Conservation (phyloP, 2,329 filamentous ascomycete species). For the Clonostachys solani region DNA sequence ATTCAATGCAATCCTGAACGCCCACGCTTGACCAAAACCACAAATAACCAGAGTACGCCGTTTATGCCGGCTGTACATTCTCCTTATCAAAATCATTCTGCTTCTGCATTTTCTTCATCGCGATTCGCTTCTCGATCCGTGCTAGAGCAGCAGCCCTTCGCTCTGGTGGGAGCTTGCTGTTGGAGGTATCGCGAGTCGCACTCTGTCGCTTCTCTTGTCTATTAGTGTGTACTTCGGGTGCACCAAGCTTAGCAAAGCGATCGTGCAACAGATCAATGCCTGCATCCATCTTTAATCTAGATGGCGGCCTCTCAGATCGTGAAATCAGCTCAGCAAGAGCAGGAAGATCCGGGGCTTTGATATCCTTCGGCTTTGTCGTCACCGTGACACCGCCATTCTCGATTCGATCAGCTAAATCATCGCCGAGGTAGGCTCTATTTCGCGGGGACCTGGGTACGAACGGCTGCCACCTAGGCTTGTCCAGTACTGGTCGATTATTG, state of each 20-base stretch:
- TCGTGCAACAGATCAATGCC: slow-evolving; percentile 40
- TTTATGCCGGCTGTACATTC: slow-evolving; percentile 34
- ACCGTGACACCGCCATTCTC: slow-evolving; percentile 17
- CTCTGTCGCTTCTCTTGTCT: neutral
- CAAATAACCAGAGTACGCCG: neutral
- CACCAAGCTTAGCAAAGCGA: slow-evolving; percentile 39
- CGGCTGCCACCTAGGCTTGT: slow-evolving; percentile 31
- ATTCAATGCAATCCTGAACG: neutral
- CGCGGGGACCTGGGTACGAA: slow-evolving; percentile 34
- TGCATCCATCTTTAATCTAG: slow-evolving; percentile 14
- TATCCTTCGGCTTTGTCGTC: slow-evolving; percentile 11
- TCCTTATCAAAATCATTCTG: slow-evolving; percentile 40
- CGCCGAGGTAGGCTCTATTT: slow-evolving; percentile 27
- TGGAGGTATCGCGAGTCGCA: slow-evolving; percentile 20
- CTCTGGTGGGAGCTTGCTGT: slow-evolving; percentile 41
- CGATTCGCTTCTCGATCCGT: slow-evolving; percentile 47
- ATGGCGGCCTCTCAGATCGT: slow-evolving; percentile 14
- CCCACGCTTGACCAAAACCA: slow-evolving; percentile 1
- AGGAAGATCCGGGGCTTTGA: slow-evolving; percentile 17
- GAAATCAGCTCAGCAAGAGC: slow-evolving; percentile 14
- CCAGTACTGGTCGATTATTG: slow-evolving; percentile 17
- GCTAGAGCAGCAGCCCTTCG: slow-evolving; percentile 50
- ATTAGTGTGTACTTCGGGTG: slow-evolving; percentile 14
- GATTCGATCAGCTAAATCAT: slow-evolving; percentile 21
- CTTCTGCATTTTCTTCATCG: slow-evolving; percentile 38